phyloP scores from a whole-genome alignment of 2,329 filamentous ascomycete genomes.

The Aspergillus sp. region DNA sequence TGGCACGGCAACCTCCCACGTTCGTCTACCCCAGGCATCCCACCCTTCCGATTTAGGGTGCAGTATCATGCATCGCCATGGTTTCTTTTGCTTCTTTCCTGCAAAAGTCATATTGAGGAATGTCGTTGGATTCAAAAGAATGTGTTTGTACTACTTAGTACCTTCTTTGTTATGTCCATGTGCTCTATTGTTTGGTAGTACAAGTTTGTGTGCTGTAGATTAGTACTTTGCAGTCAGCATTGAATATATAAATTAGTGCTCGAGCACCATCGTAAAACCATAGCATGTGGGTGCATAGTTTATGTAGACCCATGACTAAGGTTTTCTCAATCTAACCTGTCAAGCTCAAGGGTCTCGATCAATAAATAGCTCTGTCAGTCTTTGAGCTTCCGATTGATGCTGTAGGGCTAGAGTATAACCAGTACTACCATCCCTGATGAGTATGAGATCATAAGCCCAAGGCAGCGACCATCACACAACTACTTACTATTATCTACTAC shows the following conservation, averaged over 20 bases:
- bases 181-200: neutral
- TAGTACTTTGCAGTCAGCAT: too few relatives aligned
- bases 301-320: too few relatives aligned
- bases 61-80: neutral
- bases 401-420: too few relatives aligned
- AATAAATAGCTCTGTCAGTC: too few relatives aligned
- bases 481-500: too few relatives aligned
- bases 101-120: neutral
- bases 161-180: neutral
- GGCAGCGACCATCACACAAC: neutral
- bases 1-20: constrained; percentile 29
- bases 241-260: too few relatives aligned
- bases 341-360: too few relatives aligned
- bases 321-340: too few relatives aligned
- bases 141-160: neutral
- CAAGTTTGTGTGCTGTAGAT: too few relatives aligned
- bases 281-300: too few relatives aligned
- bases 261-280: too few relatives aligned
- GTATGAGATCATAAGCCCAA: constrained; percentile 13
- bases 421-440: neutral
- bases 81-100: neutral
- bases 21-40: constrained; percentile 1
- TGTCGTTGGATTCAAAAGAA: neutral
- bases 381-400: too few relatives aligned
- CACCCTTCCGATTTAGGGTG: neutral